Evolutionary conservation across 2,329 filamentous ascomycete species (phyloP).

Genomic region (Aureobasidium namibiae): DNA sequence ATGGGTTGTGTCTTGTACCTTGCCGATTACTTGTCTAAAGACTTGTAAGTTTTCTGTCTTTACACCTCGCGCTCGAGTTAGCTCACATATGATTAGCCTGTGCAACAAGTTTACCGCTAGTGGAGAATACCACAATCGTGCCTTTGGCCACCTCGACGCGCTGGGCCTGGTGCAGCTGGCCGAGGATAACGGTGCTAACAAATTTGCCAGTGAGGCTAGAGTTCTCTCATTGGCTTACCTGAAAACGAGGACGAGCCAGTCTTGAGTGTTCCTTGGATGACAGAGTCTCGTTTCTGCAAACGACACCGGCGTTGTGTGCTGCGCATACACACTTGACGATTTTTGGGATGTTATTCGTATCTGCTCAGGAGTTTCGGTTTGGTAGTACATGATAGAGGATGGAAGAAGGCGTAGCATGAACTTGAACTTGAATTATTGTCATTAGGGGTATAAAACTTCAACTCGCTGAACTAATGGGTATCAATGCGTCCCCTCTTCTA

Average conservation of each 20-base stretch:
- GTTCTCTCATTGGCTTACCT: not conserved
- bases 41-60: not conserved
- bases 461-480: slow-evolving; percentile 11
- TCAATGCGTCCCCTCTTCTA: slow-evolving; percentile 9
- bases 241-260: not conserved
- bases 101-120: not conserved
- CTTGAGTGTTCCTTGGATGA: not conserved
- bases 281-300: not conserved
- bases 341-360: not conserved
- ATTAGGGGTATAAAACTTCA: slow-evolving; percentile 11
- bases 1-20: not conserved
- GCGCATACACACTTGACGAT: not conserved
- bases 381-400: too few species aligned
- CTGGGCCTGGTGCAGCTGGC: not conserved
- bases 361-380: not conserved
- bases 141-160: not conserved
- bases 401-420: not conserved
- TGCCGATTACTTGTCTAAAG: not conserved
- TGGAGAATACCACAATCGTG: not conserved
- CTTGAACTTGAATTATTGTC: not conserved
- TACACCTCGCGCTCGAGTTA: not conserved
- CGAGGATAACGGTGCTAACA: not conserved
- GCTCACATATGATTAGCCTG: not conserved
- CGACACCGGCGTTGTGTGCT: not conserved
- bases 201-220: not conserved